Base-by-base conservation (phyloP, 331 rosid species). In the Prunus yedoensis region DNA sequence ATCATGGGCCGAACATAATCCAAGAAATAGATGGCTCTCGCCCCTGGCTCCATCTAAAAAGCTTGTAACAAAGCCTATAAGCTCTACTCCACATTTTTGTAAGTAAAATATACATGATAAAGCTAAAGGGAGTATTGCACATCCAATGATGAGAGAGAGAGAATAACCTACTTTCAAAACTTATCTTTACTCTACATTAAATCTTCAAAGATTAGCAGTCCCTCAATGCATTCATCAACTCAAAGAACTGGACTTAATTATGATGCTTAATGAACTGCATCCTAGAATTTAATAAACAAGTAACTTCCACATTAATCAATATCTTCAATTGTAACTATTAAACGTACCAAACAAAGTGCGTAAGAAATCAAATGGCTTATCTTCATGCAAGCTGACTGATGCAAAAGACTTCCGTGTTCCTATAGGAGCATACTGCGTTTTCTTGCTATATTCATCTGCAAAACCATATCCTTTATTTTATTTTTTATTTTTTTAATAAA, bases 301-400 rank as follows among this genome's bases (percentile, higher is more conserved):
- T 28, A 57, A n/a, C 8, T 69, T 11, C 21, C 21, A 50, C 66
- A 21, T 38, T 38, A 74, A 49, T 15, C 16, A 27, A 47, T 46
- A 61, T 45, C 49, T 11, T 27, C 73, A 50, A 70, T 15, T 46
- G 45, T 15, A 69, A 64, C 20, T 0, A 5, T 67, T 27, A 17
- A 14, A 49, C 86, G 51, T 88, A 94, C 98, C 97, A 78, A 86
- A 83, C 27, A 94, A 49, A 83, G 81, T 85, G 1, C 95, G 97
- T 4, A 91, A 77, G 76, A 90, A 86, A 68, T 91, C 95, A 75
- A 90, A 81, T 4, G 91, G 95, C 73, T 82, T 90, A 66, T 87
- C 89, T 38, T 89, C 87, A 82, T 80, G 87, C 77, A 82, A 77
- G 73, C 49, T 82, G 83, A 85, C 78, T 15, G 91, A 83, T 82